Base-by-base conservation (phyloP, 75 land plant species). In the Pinus tabuliformis region DNA sequence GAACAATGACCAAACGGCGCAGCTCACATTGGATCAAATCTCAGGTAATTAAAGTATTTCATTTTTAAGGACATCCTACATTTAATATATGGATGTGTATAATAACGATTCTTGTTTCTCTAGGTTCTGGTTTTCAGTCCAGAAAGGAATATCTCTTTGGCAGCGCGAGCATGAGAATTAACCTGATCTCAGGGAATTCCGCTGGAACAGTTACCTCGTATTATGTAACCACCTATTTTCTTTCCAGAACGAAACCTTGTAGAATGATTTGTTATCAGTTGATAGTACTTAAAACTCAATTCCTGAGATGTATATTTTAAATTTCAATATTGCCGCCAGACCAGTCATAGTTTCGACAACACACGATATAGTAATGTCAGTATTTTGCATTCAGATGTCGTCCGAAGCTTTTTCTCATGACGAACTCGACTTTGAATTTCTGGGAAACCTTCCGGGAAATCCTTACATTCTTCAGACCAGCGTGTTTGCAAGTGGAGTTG, bases 201-300 rank as follows among this genome's bases (percentile, higher is more conserved):
- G 78, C 89, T 21, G 89, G 92, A 70, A 82, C 88, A 56, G 89
- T 91, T 6, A 87, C 92, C 3, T 59, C 92, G 5, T 91, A 65
- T 58, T 89, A 91, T 74, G 52, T 45, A 45, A 45, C 0, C 9
- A 45, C 1, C 52, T 6, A 6, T 45, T 45, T 39, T 39, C 6
- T 33, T 1, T 33, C 33, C 0, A 33, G 33, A 33, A 33, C 33
- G 33, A 5, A 39, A 5, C 6, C 24, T 22, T 3, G 28, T 14
- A 28, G 14, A 1, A 12, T 30, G 14, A n/a, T 11, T 59, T n/a
- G 5, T 59, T 59, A 59, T 2, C 24, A 20, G 5, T 18, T 59
- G n/a, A 59, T 1, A 3, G 7, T 59, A 20, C 20, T 5, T 14
- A 6, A 26, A 45, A 45, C 52, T 6, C 52, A 45, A 45, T 3